Percentiles rank a stretch among this genome's conserved stretches.
These are phyloP conservation scores for Carex parvula DNA, from an alignment of 176 grass and related monocot species.

Conservation along the genomic window DNA sequence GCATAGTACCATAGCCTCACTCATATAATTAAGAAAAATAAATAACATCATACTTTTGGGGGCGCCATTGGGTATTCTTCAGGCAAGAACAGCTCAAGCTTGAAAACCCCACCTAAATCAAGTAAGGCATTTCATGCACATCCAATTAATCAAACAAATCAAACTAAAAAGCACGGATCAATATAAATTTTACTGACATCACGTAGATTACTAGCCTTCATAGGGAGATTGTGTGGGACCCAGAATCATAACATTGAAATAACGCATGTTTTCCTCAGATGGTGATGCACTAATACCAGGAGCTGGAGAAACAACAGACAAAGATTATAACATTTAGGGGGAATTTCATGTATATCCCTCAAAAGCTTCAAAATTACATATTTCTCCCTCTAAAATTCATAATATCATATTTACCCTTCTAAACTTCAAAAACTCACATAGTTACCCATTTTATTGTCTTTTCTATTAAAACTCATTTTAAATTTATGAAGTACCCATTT, in stretches of 20 bases:
- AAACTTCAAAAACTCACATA: too few relatives aligned
- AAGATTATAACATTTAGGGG: not conserved
- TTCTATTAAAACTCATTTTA: too few relatives aligned
- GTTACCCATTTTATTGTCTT: too few relatives aligned
- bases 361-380: too few relatives aligned
- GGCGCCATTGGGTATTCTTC: slow-evolving; percentile 99
- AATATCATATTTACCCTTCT: too few relatives aligned
- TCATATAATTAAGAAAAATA: too few relatives aligned
- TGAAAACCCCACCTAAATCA: slow-evolving; percentile 68
- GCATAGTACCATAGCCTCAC: too few relatives aligned
- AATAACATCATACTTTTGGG: slow-evolving; percentile 53
- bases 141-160: slow-evolving; percentile 26
- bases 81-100: slow-evolving; percentile 94
- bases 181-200: not conserved
- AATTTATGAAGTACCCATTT: too few relatives aligned
- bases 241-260: slow-evolving; percentile 99
- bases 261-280: slow-evolving; percentile 97
- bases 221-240: slow-evolving; percentile 85
- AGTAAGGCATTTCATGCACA: slow-evolving; percentile 3
- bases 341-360: too few relatives aligned
- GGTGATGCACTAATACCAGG: slow-evolving; percentile 95
- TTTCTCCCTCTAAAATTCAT: too few relatives aligned
- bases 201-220: slow-evolving; percentile 42
- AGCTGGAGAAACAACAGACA: slow-evolving; percentile 39
- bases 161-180: not conserved